A percentile compares a stretch with the other conserved stretches of the same genome.
Conservation (phyloP, 164 flowering plant genomes). For the Sedum album region DNA sequence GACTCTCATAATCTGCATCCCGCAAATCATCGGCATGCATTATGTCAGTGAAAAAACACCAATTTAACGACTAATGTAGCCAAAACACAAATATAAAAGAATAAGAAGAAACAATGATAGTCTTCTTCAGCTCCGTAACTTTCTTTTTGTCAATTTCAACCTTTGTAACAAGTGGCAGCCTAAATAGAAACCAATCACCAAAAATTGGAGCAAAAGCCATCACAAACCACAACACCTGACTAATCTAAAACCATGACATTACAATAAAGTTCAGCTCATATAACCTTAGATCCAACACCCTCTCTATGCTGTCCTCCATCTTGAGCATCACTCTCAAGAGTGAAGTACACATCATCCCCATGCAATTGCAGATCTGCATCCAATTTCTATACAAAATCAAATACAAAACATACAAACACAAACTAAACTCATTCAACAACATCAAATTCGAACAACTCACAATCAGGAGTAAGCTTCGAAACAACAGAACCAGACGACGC, state of each 20-base stretch:
- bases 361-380: slow-evolving; percentile 82
- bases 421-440: background rate
- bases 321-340: slow-evolving; percentile 49
- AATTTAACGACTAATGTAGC: background rate
- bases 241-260: background rate
- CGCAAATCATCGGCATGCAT: background rate
- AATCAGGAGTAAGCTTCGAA: slow-evolving; percentile 61
- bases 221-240: background rate
- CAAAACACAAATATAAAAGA: background rate
- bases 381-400: background rate
- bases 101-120: background rate
- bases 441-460: slow-evolving; percentile 25
- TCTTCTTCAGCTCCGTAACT: background rate
- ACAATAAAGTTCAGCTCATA: background rate
- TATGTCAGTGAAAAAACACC: background rate
- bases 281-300: slow-evolving; percentile 4
- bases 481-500: slow-evolving; percentile 11
- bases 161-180: no score
- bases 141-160: background rate
- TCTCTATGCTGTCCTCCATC: slow-evolving; percentile 18
- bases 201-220: background rate
- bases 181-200: no score
- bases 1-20: background rate
- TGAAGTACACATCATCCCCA: slow-evolving; percentile 82
- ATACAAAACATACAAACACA: background rate